phyloP scores from a whole-genome alignment of 164 flowering plant species.

The Echeveria elegans region DNA sequence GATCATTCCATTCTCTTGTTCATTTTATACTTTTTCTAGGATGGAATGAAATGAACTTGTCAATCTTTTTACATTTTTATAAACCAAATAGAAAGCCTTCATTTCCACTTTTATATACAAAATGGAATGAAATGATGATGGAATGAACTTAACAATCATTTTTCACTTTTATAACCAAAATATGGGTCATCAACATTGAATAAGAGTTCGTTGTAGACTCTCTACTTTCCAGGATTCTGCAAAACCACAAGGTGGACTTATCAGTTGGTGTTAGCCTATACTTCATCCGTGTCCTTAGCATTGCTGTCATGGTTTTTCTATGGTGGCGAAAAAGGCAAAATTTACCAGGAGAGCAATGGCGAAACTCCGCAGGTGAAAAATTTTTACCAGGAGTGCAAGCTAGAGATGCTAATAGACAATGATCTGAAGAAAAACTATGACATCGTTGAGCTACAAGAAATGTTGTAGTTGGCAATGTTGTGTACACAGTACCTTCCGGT shows the following conservation, averaged over 20 bases:
- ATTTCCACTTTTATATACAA: too few species aligned
- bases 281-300: conserved; percentile 23
- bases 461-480: conserved; percentile 66
- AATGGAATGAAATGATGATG: too few species aligned
- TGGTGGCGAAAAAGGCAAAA: conserved; percentile 32
- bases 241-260: conserved; percentile 25
- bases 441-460: conserved; percentile 70
- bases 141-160: too few species aligned
- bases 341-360: conserved; percentile 16
- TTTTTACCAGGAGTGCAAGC: conserved; percentile 70
- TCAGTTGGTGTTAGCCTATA: conserved; percentile 29
- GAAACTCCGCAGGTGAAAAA: conserved; percentile 69
- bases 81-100: too few species aligned
- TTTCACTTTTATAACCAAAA: too few species aligned
- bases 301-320: conserved; percentile 21
- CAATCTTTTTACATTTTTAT: too few species aligned
- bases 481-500: conserved; percentile 66
- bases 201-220: conserved; percentile 14
- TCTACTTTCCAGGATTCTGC: conserved; percentile 13
- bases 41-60: too few species aligned
- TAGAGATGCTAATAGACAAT: conserved; percentile 72
- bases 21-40: too few species aligned
- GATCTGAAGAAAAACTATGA: conserved; percentile 60
- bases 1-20: too few species aligned
- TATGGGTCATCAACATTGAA: too few species aligned